Conservation (phyloP, 805 yeast species). For the Henningerozyma blattae region DNA sequence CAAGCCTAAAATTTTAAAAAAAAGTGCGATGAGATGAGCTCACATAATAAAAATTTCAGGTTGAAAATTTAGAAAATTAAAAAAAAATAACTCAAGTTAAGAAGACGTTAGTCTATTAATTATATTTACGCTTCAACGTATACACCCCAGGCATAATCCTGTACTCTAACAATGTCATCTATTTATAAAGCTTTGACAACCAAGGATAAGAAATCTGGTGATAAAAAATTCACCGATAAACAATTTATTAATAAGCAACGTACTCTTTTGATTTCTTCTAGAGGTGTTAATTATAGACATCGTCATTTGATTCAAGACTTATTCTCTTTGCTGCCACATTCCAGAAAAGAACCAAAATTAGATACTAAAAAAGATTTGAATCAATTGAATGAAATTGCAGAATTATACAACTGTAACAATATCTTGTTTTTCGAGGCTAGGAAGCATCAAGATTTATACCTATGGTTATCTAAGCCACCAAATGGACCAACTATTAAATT, state of each 20-base stretch:
- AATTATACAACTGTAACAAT: slow-evolving; percentile 92
- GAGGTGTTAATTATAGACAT: slow-evolving; percentile 92
- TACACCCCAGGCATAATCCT: no score
- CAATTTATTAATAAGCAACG: slow-evolving; percentile 76
- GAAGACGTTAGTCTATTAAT: no score
- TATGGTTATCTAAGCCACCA: slow-evolving; percentile 94
- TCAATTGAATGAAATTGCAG: slow-evolving; percentile 92
- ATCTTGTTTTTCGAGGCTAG: slow-evolving; percentile 89
- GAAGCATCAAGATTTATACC: slow-evolving; percentile 87
- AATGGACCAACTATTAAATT: slow-evolving; percentile 95
- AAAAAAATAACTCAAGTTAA: no score
- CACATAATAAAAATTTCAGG: not conserved
- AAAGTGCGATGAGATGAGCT: slow-evolving; percentile 8
- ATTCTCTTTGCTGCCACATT: slow-evolving; percentile 73
- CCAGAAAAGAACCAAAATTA: slow-evolving; percentile 90
- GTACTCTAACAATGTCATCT: slow-evolving; percentile 42
- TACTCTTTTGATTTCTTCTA: slow-evolving; percentile 76
- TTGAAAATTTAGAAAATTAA: no score
- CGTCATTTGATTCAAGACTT: slow-evolving; percentile 86
- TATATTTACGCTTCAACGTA: no score
- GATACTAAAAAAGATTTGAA: slow-evolving; percentile 83
- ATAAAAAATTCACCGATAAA: slow-evolving; percentile 30
- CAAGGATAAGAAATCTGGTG: slow-evolving; percentile 9
- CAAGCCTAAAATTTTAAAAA: slow-evolving; percentile 5
- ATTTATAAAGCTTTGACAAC: slow-evolving; percentile 56